Conservation (phyloP, 768 basidiomycete genomes). For the Steccherinum ochraceum region DNA sequence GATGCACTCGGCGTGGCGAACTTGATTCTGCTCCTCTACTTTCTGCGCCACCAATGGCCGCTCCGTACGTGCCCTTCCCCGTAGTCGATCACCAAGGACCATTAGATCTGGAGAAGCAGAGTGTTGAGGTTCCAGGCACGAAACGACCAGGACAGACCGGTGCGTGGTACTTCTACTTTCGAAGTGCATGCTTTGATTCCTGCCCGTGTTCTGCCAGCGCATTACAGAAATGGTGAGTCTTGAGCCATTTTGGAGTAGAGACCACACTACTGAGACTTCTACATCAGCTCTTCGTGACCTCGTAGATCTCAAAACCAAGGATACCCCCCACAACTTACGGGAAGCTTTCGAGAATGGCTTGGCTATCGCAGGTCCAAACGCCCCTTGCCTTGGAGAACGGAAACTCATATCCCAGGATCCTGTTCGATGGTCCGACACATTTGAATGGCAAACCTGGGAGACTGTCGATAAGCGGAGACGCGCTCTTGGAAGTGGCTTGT, state of each 20-base stretch:
- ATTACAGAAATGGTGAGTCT: conserved; percentile 62
- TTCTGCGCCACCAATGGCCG: background rate
- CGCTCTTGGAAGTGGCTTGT: conserved; percentile 69
- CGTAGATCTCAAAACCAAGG: conserved; percentile 45
- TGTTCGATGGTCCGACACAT: conserved; percentile 52
- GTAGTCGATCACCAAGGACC: background rate
- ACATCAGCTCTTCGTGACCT: conserved; percentile 12
- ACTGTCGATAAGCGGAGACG: conserved; percentile 69
- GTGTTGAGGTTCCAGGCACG: conserved; percentile 71
- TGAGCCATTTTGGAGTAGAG: background rate
- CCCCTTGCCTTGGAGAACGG: conserved; percentile 61
- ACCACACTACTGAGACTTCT: background rate
- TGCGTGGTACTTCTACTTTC: conserved; percentile 16
- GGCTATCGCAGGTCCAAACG: conserved; percentile 35
- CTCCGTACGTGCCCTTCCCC: background rate
- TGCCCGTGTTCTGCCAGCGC: conserved; percentile 47
- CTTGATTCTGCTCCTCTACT: background rate
- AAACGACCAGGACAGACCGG: conserved; percentile 77
- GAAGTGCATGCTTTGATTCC: background rate
- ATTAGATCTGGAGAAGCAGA: conserved; percentile 34
- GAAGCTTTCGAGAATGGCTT: conserved; percentile 68
- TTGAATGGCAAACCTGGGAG: conserved; percentile 69
- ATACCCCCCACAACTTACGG: conserved; percentile 43
- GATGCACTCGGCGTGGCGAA: background rate
- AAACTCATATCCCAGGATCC: conserved; percentile 58